phyloP scores from a whole-genome alignment of 192 early-diverging fungal genomes.

The Chytriomyces sp. region DNA sequence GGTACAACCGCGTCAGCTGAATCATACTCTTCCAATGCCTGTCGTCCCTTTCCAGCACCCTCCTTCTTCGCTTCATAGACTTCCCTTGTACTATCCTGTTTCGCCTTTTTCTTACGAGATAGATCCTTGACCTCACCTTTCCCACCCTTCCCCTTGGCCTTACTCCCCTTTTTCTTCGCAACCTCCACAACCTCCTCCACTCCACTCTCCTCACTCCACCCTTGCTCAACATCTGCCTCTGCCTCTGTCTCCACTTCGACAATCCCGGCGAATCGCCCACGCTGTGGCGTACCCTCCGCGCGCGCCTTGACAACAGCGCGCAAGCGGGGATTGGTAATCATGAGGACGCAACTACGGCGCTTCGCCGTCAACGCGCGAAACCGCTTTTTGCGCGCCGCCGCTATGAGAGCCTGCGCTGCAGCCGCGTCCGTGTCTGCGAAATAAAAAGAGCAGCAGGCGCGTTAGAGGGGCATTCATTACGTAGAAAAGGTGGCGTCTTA shows the following conservation, averaged over 20 bases:
- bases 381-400: too few relatives aligned
- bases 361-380: not conserved
- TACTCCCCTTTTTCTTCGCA: not conserved
- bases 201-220: not conserved
- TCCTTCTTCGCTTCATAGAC: too few relatives aligned
- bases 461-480: not conserved
- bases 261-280: not conserved
- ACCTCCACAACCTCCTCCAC: not conserved
- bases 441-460: not conserved
- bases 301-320: not conserved
- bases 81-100: too few relatives aligned
- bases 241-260: too few relatives aligned
- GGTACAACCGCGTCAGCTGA: too few relatives aligned
- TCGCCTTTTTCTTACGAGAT: too few relatives aligned
- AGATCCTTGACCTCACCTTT: too few relatives aligned
- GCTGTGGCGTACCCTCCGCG: not conserved
- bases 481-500: not conserved
- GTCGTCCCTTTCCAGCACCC: too few relatives aligned
- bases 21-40: too few relatives aligned
- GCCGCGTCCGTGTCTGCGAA: too few relatives aligned
- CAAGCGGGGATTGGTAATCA: not conserved
- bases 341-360: not conserved
- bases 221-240: not conserved
- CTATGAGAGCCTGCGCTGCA: too few relatives aligned
- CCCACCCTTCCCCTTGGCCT: too few relatives aligned